Evolutionary conservation across 495 filamentous ascomycete genomes (phyloP).

Genomic region (Trichoderma erinaceum): DNA sequence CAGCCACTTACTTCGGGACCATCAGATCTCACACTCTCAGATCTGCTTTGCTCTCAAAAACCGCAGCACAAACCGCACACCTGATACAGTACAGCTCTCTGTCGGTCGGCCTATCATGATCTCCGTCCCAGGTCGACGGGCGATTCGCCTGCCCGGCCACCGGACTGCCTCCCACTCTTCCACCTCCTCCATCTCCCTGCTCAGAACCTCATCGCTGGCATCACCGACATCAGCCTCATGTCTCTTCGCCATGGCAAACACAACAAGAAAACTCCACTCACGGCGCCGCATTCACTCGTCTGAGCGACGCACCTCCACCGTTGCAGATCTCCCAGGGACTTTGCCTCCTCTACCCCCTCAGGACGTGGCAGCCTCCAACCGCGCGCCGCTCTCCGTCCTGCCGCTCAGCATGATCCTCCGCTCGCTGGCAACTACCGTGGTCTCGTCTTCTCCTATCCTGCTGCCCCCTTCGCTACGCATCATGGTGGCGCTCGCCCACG

Average conservation of each 20-base stretch:
- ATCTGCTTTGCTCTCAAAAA: neutral
- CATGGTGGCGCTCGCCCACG: slow-evolving; percentile 65
- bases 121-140: slow-evolving; percentile 10
- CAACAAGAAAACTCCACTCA: neutral
- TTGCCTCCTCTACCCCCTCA: slow-evolving; percentile 18
- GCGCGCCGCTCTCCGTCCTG: slow-evolving; percentile 60
- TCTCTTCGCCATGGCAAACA: neutral
- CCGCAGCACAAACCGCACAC: neutral
- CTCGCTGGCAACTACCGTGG: slow-evolving; percentile 67
- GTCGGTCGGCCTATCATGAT: neutral
- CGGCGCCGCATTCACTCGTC: slow-evolving; percentile 34
- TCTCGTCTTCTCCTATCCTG: slow-evolving; percentile 71
- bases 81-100: neutral
- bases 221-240: neutral
- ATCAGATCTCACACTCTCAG: neutral
- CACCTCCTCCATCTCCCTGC: neutral
- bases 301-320: slow-evolving; percentile 12
- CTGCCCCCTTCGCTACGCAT: slow-evolving; percentile 63
- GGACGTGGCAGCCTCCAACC: slow-evolving; percentile 27
- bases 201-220: neutral
- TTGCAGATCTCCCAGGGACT: neutral
- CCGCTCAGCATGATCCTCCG: slow-evolving; percentile 69
- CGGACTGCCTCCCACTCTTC: neutral
- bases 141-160: neutral
- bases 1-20: neutral